A percentile compares a stretch with the other conserved stretches of the same genome.
phyloP scores from a whole-genome alignment of 495 filamentous ascomycete genomes.

The Xanthoparmelia taractica region DNA sequence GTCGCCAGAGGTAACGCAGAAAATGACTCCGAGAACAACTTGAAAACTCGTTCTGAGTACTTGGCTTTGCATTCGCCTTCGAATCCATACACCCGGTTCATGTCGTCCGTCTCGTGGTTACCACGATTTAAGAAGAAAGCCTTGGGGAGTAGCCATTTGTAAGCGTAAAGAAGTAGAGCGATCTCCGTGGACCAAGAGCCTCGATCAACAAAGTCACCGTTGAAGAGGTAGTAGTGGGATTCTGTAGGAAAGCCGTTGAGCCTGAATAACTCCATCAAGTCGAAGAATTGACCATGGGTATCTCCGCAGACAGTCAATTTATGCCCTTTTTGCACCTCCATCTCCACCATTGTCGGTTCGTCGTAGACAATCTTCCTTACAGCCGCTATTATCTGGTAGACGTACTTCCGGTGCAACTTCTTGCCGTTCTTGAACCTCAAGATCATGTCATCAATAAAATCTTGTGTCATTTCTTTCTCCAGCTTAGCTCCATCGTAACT shows the following conservation, averaged over 20 bases:
- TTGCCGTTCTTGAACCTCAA: slow-evolving; percentile 92
- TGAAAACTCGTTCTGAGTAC: slow-evolving; percentile 93
- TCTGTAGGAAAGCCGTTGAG: slow-evolving; percentile 78
- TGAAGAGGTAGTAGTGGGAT: slow-evolving; percentile 91
- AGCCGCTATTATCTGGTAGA: slow-evolving; percentile 86
- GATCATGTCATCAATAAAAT: slow-evolving; percentile 96
- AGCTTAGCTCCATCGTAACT: slow-evolving; percentile 79
- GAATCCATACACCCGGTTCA: slow-evolving; percentile 98
- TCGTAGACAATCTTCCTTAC: slow-evolving; percentile 83
- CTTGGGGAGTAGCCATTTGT: slow-evolving; percentile 88
- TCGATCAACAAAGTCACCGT: slow-evolving; percentile 97
- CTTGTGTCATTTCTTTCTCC: slow-evolving; percentile 80
- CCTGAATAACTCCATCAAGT: slow-evolving; percentile 92
- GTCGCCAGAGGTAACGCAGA: slow-evolving; percentile 90
- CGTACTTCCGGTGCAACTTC: slow-evolving; percentile 92
- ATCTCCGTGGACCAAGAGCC: slow-evolving; percentile 98
- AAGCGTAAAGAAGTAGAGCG: slow-evolving; percentile 84
- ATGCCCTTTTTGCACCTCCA: slow-evolving; percentile 66
- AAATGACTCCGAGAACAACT: slow-evolving; percentile 97
- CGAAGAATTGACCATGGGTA: slow-evolving; percentile 98
- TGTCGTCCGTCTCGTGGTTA: slow-evolving; percentile 99
- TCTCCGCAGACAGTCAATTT: slow-evolving; percentile 93
- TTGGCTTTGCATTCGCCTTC: slow-evolving; percentile 97
- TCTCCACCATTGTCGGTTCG: slow-evolving; percentile 96
- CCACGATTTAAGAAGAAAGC: slow-evolving; percentile 94